A percentile compares a stretch with the other conserved stretches of the same genome.
These are phyloP conservation scores for Malbranchea cinnamomea DNA, from an alignment of 2,329 filamentous ascomycete genomes.

Conservation along the genomic window DNA sequence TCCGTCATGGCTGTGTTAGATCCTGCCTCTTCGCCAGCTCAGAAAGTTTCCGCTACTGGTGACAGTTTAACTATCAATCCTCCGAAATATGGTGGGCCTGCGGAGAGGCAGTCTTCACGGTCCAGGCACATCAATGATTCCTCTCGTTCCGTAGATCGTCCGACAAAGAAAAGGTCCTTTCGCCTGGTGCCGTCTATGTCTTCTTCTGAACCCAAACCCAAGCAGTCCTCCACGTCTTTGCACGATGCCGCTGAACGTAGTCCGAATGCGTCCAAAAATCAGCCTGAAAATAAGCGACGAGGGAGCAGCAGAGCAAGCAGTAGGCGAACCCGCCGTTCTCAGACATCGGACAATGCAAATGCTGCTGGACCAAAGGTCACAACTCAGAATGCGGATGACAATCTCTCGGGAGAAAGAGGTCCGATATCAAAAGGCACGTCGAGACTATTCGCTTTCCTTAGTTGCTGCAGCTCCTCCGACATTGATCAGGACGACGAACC, in stretches of 20 bases:
- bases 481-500: constrained; percentile 26
- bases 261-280: constrained; percentile 33
- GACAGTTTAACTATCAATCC: constrained; percentile 1
- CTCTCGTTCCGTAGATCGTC: constrained; percentile 12
- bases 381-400: constrained; percentile 18
- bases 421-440: constrained; percentile 28
- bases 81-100: neutral
- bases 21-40: constrained; percentile 5
- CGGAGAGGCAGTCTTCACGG: constrained; percentile 2
- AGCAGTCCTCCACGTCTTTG: constrained; percentile 18
- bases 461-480: constrained; percentile 33
- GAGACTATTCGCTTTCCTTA: constrained; percentile 31
- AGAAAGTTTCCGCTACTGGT: constrained; percentile 3
- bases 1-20: too few relatives aligned
- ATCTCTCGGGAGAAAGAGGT: constrained; percentile 22
- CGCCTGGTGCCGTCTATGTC: constrained; percentile 24
- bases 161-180: constrained; percentile 24
- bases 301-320: constrained; percentile 55
- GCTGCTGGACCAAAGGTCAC: constrained; percentile 19
- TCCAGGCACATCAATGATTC: constrained; percentile 5
- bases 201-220: constrained; percentile 24
- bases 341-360: constrained; percentile 16
- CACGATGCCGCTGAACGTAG: constrained; percentile 26
- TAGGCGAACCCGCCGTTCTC: constrained; percentile 24
- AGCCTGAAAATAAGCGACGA: constrained; percentile 30